Conservation (phyloP, 106 monocot species). For the Amphibolis antarctica region DNA sequence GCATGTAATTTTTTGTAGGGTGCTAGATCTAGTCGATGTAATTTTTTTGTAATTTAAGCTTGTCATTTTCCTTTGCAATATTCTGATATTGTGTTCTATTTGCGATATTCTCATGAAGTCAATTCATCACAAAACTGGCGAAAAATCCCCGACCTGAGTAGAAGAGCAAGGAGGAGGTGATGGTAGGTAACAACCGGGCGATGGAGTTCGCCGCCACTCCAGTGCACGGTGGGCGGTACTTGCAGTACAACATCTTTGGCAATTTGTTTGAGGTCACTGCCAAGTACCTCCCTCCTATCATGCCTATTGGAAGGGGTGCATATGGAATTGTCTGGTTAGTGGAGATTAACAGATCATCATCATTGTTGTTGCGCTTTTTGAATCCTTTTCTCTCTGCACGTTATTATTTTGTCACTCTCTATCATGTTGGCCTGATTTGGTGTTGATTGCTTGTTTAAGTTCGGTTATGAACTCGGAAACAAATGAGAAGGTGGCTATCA, state of each 20-base stretch:
- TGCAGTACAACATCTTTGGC: conserved; percentile 80
- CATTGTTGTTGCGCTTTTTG: background rate
- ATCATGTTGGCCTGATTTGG: background rate
- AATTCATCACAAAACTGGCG: too few species aligned
- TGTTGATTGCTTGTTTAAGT: background rate
- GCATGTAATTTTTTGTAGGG: too few species aligned
- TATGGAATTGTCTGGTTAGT: conserved; percentile 94
- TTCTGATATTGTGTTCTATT: too few species aligned
- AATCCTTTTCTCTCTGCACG: too few species aligned
- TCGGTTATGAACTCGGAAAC: conserved; percentile 48
- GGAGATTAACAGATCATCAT: too few species aligned
- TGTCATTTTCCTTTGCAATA: too few species aligned
- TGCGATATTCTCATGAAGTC: too few species aligned
- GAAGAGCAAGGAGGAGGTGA: background rate
- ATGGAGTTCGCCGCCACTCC: conserved; percentile 8
- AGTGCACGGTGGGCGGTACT: conserved; percentile 47
- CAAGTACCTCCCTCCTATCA: conserved; percentile 83
- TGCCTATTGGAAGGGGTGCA: conserved; percentile 94
- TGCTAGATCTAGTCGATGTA: too few species aligned
- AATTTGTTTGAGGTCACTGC: conserved; percentile 73
- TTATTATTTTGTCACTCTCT: background rate
- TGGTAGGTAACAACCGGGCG: background rate
- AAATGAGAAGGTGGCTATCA: conserved; percentile 59
- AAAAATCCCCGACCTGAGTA: background rate
- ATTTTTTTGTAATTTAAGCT: too few species aligned